Evolutionary conservation across 2,329 filamentous ascomycete species (phyloP).

Genomic region (Chrysosporium keratinophilum): DNA sequence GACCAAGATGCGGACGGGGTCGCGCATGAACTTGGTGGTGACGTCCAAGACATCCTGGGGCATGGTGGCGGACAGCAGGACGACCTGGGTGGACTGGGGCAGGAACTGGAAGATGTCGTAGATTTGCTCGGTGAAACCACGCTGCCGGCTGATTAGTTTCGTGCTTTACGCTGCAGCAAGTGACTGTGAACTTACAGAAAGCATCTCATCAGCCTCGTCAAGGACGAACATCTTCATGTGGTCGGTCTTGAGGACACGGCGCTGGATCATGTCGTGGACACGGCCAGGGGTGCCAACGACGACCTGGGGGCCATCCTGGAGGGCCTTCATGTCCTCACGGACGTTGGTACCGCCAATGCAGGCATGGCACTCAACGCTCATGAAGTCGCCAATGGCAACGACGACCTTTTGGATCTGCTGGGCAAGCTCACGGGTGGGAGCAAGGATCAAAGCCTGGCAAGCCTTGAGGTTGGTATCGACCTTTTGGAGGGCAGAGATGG

Average conservation of each 20-base stretch:
- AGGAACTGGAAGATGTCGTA: constrained; percentile 99
- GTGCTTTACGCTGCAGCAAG: background rate
- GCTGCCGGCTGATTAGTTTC: constrained; percentile 32
- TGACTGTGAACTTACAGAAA: constrained; percentile 36
- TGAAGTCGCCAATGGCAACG: constrained; percentile 97
- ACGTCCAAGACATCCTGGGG: constrained; percentile 98
- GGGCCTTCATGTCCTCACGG: constrained; percentile 96
- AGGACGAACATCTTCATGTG: constrained; percentile 99
- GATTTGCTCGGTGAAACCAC: constrained; percentile 99
- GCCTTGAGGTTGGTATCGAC: constrained; percentile 90
- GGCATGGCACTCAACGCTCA: constrained; percentile 98
- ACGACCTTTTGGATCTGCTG: constrained; percentile 99
- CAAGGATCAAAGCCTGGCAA: constrained; percentile 96
- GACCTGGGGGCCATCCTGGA: constrained; percentile 90
- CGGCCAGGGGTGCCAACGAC: constrained; percentile 96
- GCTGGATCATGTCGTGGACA: constrained; percentile 99
- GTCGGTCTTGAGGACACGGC: constrained; percentile 92
- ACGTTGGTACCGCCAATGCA: constrained; percentile 98
- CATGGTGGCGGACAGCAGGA: constrained; percentile 96
- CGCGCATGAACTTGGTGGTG: constrained; percentile 99
- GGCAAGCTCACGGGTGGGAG: constrained; percentile 94
- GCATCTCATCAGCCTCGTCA: constrained; percentile 98
- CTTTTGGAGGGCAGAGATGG: constrained; percentile 97
- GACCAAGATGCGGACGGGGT: constrained; percentile 96
- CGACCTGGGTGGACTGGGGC: constrained; percentile 94